phyloP scores from a whole-genome alignment of 2,329 filamentous ascomycete genomes.

The Peltaster fructicola region DNA sequence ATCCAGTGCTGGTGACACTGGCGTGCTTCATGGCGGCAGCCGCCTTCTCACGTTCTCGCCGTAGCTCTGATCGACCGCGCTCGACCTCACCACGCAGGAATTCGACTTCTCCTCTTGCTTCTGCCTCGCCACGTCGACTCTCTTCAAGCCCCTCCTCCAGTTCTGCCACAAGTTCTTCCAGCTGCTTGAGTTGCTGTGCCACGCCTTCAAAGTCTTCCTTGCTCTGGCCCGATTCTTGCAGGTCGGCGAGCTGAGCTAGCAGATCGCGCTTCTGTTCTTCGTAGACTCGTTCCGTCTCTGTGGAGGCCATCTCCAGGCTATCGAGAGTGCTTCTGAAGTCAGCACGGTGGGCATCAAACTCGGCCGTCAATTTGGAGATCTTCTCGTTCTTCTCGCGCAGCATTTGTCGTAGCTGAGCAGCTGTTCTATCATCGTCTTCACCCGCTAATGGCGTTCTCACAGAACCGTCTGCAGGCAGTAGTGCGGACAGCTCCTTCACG shows the following conservation, averaged over 20 bases:
- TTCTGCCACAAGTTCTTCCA: slow-evolving; percentile 92
- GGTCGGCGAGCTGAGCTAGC: slow-evolving; percentile 56
- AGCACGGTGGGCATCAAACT: slow-evolving; percentile 86
- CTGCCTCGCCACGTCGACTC: slow-evolving; percentile 79
- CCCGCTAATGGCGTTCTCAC: slow-evolving; percentile 5
- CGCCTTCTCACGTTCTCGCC: slow-evolving; percentile 72
- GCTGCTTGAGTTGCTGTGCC: slow-evolving; percentile 76
- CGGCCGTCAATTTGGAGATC: slow-evolving; percentile 77
- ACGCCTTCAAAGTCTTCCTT: slow-evolving; percentile 84
- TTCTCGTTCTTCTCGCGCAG: slow-evolving; percentile 93
- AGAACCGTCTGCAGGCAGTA: slow-evolving; percentile 42
- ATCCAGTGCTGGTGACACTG: slow-evolving; percentile 23
- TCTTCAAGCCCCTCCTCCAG: slow-evolving; percentile 94
- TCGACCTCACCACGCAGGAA: slow-evolving; percentile 91
- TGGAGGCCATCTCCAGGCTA: slow-evolving; percentile 84
- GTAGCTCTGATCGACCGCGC: slow-evolving; percentile 69
- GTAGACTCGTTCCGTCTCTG: slow-evolving; percentile 90
- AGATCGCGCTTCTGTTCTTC: slow-evolving; percentile 82
- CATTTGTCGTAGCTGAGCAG: slow-evolving; percentile 53
- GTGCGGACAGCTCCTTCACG: slow-evolving; percentile 58
- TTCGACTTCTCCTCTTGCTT: slow-evolving; percentile 88
- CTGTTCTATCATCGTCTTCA: slow-evolving; percentile 22
- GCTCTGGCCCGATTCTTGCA: slow-evolving; percentile 60
- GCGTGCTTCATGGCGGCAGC: slow-evolving; percentile 41
- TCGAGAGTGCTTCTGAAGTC: slow-evolving; percentile 96